Base-by-base conservation (phyloP, 1,284 basidiomycete species). In the Pterulicium gracile region DNA sequence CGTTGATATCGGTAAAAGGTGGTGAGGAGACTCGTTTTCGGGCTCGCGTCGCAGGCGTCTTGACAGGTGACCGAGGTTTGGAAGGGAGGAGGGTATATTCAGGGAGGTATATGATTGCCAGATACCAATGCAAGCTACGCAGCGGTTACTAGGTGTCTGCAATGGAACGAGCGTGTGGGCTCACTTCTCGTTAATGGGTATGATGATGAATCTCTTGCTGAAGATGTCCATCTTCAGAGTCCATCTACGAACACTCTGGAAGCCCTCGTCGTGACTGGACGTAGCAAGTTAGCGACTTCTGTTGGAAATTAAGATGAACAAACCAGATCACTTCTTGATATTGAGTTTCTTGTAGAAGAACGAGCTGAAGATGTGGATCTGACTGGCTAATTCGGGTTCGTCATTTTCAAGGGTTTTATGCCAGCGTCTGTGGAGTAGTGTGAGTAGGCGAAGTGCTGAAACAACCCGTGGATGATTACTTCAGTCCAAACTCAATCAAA, bases 271-370 rank as follows among this genome's bases (percentile, higher is more conserved):
- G 24, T 69, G 56, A 49, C 81, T 84, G 43, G 19, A 27, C 41
- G 45, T 45, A 50, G 35, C 34, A 47, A 48, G n/a, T n/a, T n/a
- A n/a, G n/a, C n/a, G n/a, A n/a, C n/a, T n/a, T n/a, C n/a, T n/a
- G n/a, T n/a, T n/a, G n/a, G n/a, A n/a, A n/a, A n/a, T n/a, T 12
- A 24, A 45, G 19, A 24, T 20, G 39, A 20, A 3, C 17, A 63
- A n/a, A n/a, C n/a, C n/a, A n/a, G n/a, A 77, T 42, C 61, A 84
- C 84, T 76, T 77, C 58, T 77, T 80, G 51, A 74, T 74, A 49
- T 81, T 82, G n/a, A 98, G 66, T 58, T 94, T 93, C 65, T 93
- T 88, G 69, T 92, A 98, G 64, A 99, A 98, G 68, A 97, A 99
- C 0, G 94, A 93, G 60, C 84, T 98, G 70, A 98, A 98, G 3